Evolutionary conservation across 2,329 filamentous ascomycete genomes (phyloP), one percentile per base, ranked within the genome.

Genomic region (Didymella pinodella): DNA sequence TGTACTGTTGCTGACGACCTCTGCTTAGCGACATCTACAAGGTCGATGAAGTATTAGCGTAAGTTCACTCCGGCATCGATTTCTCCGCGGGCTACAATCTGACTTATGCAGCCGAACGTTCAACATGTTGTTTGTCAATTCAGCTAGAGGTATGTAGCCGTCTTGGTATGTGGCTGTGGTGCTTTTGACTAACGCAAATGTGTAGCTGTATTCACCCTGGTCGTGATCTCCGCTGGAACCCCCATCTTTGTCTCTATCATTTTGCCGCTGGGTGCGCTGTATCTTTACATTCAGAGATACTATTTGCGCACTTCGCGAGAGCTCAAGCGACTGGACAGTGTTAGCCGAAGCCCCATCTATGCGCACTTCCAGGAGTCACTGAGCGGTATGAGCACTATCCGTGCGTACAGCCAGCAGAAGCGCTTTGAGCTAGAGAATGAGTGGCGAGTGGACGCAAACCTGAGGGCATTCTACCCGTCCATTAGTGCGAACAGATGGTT

Each of bases 291-390:
- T 69, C 95, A 99, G 78, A 89, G 93, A 70, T 99, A 99, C 83
- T 99, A 99, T 77, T 86, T 99, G 48, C 87, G 93, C 63, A 97
- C 95, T 14, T 99, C 95, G 59, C 90, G 96, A 64, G 96, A 99
- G 80, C 85, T 99, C 65, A 99, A 99, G 83, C 87, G 95, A 65
- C 84, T 99, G 59, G 95, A 99, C 79, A 97, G 93, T 75, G 90
- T 98, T 67, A 97, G 90, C 75, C 89, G 93, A 70, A 97, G 93
- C 76, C 96, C 96, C 26, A 96, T 99, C 70, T 99, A 93, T 77
- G 95, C 95, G 7, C 96, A 99, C 78, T 99, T 99, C 81, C 95
- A 99, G 75, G 96, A 99, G 79, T 96, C 93, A 1, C 86, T 99
- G 10, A 94, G 92, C 62, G 95, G 95, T 43, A 90, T 97, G 73